phyloP scores from a whole-genome alignment of 139 green algal genomes.

The Coelastrella sp. region DNA sequence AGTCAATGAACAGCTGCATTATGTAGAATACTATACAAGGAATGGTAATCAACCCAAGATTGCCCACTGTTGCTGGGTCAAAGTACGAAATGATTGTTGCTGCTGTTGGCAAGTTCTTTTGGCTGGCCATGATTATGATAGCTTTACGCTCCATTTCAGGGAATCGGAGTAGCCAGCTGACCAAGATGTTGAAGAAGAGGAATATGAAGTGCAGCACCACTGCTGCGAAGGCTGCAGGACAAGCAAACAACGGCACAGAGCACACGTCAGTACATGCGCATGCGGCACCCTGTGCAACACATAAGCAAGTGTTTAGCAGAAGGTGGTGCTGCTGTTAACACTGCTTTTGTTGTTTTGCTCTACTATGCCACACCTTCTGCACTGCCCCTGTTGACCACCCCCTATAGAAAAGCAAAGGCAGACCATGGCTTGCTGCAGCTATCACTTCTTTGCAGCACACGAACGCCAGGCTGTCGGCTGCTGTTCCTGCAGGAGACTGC shows the following conservation, averaged over 20 bases:
- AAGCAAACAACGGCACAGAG: no score
- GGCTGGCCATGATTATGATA: constrained; percentile 70
- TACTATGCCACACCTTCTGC: no score
- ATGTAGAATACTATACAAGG: constrained; percentile 88
- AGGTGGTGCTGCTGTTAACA: not conserved
- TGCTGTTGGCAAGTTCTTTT: constrained; percentile 71
- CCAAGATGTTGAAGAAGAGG: constrained; percentile 67
- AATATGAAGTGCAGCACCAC: constrained; percentile 70
- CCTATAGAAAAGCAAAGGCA: no score
- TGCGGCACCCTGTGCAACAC: no score
- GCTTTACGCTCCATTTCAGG: constrained; percentile 66
- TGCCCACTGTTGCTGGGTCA: constrained; percentile 54
- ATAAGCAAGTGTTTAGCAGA: constrained; percentile 50
- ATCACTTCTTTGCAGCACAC: no score
- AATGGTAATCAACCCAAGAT: constrained; percentile 80
- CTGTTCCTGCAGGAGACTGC: not conserved
- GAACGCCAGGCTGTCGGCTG: not conserved
- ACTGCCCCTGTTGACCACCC: no score
- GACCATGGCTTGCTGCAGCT: not conserved
- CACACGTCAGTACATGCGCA: no score
- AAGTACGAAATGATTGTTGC: constrained; percentile 61
- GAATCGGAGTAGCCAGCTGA: constrained; percentile 59
- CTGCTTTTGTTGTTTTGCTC: no score
- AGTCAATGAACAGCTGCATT: constrained; percentile 81
- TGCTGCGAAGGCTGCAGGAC: constrained; percentile 48